Base-by-base conservation (phyloP, 2,329 filamentous ascomycete species). In the Aspergillus sojae region DNA sequence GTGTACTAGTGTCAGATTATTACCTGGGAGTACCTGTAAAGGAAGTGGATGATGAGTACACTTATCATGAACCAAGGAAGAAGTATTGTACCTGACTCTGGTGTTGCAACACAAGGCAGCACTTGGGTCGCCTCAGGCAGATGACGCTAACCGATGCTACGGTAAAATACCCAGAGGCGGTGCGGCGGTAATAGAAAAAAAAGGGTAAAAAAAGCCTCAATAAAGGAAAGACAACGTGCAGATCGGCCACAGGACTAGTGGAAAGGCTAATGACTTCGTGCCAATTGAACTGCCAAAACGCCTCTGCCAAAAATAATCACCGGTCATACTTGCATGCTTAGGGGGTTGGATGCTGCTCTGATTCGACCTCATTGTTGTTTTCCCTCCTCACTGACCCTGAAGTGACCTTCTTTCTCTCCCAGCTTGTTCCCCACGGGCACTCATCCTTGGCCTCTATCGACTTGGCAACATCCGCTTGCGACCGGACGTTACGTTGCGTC, bases 381-480 rank as follows among this genome's bases (percentile, higher is more conserved):
- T 52, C n/a, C 21, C 23, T n/a, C 46, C 48, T 50, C 36, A 11
- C 34, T 53, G 23, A 32, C 14, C 39, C 34, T 21, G n/a, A 7
- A 41, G 26, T 43, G 34, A 53, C 28, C 26, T 53, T 43, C 41
- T 19, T 16, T 52, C 36, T 45, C 16, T 60, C 39, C 30, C 34
- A 36, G 30, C 50, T 45, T 5, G 11, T 52, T 54, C 48, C 48
- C 48, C 48, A 52, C 48, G 48, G 48, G 48, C 48, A 52, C 57
- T 52, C 50, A 28, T 19, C 46, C 26, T 52, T 34, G 45, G 36
- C 30, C 34, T 61, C 41, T n/a, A 58, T 62, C 50, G 59, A 58
- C 59, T 64, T 61, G 62, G 62, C 62, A 62, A 62, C 55, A 58
- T 50, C 59, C 59, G 59, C 59, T 62, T 61, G 58, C 48, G 56